These are phyloP conservation scores for Carex cristatella DNA, from an alignment of 176 grass and related monocot genomes.

Conservation along the genomic window DNA sequence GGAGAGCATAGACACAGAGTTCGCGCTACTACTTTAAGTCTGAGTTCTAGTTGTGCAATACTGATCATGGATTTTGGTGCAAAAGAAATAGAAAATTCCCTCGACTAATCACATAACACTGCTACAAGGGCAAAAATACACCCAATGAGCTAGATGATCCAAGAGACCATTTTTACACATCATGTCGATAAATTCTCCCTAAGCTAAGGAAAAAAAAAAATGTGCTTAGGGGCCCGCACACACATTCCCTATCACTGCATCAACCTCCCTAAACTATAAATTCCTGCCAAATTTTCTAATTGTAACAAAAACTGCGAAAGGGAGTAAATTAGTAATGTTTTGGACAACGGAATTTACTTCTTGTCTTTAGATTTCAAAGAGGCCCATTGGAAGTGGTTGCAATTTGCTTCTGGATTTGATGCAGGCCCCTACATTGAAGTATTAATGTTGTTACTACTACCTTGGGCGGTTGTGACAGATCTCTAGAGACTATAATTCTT, in stretches of 20 bases:
- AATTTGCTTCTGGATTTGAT: slow-evolving; percentile 84
- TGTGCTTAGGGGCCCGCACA: background rate
- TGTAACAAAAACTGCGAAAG: background rate
- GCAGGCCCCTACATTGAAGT: slow-evolving; percentile 51
- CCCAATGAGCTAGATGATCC: background rate
- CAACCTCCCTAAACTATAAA: background rate
- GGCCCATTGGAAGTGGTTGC: slow-evolving; percentile 84
- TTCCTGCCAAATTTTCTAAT: background rate
- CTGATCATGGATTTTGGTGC: no score
- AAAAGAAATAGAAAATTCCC: no score
- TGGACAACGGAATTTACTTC: background rate
- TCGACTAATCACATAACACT: no score
- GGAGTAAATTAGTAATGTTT: background rate
- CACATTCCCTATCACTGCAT: background rate
- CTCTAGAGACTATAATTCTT: background rate
- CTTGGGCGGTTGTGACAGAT: background rate
- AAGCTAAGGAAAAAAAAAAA: background rate
- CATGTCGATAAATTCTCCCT: background rate
- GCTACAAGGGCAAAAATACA: no score
- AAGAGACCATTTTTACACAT: background rate
- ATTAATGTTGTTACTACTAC: background rate
- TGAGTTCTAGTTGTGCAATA: no score
- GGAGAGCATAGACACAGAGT: no score
- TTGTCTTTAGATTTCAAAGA: slow-evolving; percentile 67
- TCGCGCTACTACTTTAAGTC: no score